A percentile compares a stretch with the other conserved stretches of the same genome.
phyloP scores from a whole-genome alignment of 352 stramenopile genomes.

The Phytophthora constricta region DNA sequence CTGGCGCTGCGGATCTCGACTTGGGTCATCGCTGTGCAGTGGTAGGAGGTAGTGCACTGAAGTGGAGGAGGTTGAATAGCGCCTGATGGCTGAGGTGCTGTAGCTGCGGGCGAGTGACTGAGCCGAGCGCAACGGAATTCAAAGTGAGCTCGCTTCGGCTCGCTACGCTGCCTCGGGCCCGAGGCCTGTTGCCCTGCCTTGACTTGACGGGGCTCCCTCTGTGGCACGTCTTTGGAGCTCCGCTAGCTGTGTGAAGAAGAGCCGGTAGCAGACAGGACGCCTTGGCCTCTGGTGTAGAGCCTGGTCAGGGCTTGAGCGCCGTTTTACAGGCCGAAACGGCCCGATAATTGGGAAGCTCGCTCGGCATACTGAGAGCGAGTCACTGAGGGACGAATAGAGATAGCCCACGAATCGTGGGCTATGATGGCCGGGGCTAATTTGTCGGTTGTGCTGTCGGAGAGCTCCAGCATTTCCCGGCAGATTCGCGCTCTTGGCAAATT shows the following conservation, averaged over 20 bases:
- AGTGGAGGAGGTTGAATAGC: too few species aligned
- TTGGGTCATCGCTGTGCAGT: constrained; percentile 31
- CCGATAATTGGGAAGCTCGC: neutral
- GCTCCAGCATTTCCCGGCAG: neutral
- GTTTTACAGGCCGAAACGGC: neutral
- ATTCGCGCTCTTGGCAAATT: neutral
- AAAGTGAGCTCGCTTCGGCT: constrained; percentile 25
- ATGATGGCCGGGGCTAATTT: too few species aligned
- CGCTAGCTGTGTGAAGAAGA: constrained; percentile 11
- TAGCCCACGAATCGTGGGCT: neutral
- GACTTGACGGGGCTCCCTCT: constrained; percentile 10
- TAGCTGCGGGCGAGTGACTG: constrained; percentile 1
- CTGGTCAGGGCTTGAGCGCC: too few species aligned
- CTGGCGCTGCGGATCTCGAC: constrained; percentile 28
- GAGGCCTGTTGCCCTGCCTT: neutral
- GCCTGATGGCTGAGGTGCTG: too few species aligned
- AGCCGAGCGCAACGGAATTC: constrained; percentile 18
- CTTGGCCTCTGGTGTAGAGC: neutral
- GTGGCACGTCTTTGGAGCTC: neutral
- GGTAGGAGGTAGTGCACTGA: too few species aligned
- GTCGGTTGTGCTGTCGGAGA: neutral
- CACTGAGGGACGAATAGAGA: neutral
- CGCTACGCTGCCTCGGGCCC: neutral
- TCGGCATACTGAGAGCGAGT: neutral
- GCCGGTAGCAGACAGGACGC: constrained; percentile 1